phyloP scores from a whole-genome alignment of 1,284 basidiomycete species.

The Mycena citricolor region DNA sequence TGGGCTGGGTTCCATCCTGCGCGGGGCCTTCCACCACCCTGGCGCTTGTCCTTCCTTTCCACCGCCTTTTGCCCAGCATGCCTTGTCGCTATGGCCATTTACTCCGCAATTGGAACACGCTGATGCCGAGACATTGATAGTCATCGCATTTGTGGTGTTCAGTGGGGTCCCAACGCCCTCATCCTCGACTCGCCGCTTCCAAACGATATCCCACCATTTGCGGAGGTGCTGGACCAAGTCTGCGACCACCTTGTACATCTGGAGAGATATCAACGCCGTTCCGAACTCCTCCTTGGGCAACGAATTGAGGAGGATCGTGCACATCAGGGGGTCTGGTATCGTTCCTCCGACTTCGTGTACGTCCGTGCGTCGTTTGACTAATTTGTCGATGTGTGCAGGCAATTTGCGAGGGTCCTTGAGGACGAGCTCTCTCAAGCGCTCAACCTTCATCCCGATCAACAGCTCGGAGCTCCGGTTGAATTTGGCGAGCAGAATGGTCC shows the following conservation, averaged over 20 bases:
- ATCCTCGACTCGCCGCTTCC: not conserved
- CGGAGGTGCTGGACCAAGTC: not conserved
- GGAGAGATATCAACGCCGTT: not conserved
- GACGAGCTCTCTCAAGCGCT: not conserved
- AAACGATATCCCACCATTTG: slow-evolving; percentile 1
- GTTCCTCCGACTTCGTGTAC: not conserved
- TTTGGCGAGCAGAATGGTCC: not conserved
- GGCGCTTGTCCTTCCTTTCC: slow-evolving; percentile 13
- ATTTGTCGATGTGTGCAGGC: slow-evolving; percentile 2
- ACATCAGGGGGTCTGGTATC: slow-evolving; percentile 3
- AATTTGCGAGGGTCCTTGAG: not conserved
- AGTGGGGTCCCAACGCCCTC: too few relatives aligned
- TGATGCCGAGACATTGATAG: too few relatives aligned
- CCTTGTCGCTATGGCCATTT: slow-evolving; percentile 1
- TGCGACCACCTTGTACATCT: not conserved
- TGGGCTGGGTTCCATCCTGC: slow-evolving; percentile 1
- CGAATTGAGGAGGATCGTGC: slow-evolving; percentile 4
- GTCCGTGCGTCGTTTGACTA: not conserved
- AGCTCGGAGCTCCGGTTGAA: slow-evolving; percentile 3
- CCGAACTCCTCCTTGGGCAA: slow-evolving; percentile 7
- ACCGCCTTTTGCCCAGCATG: slow-evolving; percentile 8
- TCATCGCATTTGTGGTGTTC: slow-evolving; percentile 1
- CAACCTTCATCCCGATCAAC: not conserved
- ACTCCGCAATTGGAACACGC: not conserved
- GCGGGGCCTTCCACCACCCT: slow-evolving; percentile 3